These are phyloP conservation scores for Pseudomassariella vexata DNA, from an alignment of 2,329 filamentous ascomycete genomes.

Conservation along the genomic window DNA sequence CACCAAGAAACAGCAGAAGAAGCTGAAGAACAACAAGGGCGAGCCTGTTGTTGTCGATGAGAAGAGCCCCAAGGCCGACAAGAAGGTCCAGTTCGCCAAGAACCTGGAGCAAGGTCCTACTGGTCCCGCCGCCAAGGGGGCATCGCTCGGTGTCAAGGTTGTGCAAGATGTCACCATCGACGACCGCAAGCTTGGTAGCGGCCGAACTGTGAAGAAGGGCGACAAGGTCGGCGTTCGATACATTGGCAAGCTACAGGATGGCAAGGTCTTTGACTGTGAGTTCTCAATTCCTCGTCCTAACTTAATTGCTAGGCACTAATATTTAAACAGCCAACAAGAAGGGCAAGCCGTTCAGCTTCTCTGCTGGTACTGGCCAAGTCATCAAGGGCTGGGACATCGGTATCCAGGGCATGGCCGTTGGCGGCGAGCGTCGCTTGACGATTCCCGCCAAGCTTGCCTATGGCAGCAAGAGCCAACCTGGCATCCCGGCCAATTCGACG, in stretches of 20 bases:
- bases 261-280: conserved; percentile 91
- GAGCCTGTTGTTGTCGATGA: conserved; percentile 65
- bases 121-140: conserved; percentile 54
- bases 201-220: conserved; percentile 81
- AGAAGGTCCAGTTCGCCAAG: conserved; percentile 99
- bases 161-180: conserved; percentile 89
- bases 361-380: conserved; percentile 88
- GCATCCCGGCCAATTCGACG: conserved; percentile 87
- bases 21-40: conserved; percentile 97
- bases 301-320: conserved; percentile 1
- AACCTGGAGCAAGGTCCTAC: conserved; percentile 97
- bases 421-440: conserved; percentile 86
- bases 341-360: conserved; percentile 95
- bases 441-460: conserved; percentile 87
- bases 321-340: conserved; percentile 86
- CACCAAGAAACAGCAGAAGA: conserved; percentile 97
- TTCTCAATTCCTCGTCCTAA: too few species aligned
- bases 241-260: conserved; percentile 92
- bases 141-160: conserved; percentile 64
- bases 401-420: conserved; percentile 84
- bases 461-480: conserved; percentile 74
- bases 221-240: conserved; percentile 92
- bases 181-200: conserved; percentile 87
- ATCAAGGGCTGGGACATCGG: conserved; percentile 99
- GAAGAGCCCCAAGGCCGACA: conserved; percentile 57